Base-by-base conservation (phyloP, 441 rosid genomes). In the Geranium incanum region DNA sequence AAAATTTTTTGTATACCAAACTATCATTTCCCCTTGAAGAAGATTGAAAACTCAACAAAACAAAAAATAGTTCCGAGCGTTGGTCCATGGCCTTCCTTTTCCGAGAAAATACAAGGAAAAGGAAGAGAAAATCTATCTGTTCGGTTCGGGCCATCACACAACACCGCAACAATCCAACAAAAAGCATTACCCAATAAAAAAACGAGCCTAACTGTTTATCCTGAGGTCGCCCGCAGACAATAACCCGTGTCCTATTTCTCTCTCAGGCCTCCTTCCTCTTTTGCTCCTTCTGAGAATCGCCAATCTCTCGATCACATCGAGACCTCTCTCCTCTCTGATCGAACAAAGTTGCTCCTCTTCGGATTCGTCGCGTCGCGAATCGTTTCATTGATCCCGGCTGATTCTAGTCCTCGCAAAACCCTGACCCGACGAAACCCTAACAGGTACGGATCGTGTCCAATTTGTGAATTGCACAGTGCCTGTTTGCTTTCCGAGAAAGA, bases 251-350 rank as follows among this genome's bases (percentile, higher is more conserved):
- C 18, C n/a, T 36, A 55, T 67, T 18, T 41, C 48, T 11, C 48
- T 23, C 39, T 37, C n/a, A 18, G 2, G 28, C 39, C 69, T 23
- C 15, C 5, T n/a, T 28, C 13, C 65, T 3, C 45, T 1, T 67
- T 28, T 9, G 41, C 28, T 8, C 0, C 9, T 36, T 62, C 36
- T 18, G 12, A 62, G 66, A 62, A 18, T 66, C 67, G 36, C 73
- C 60, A 52, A 45, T 23, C 69, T 63, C 66, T 72, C 73, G 78
- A 81, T 81, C 81, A 57, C 70, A 62, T 36, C 75, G 72, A 60
- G 59, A 59, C 45, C 6, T 21, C 57, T 59, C 75, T 41, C 48
- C 48, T 41, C 16, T 3, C 16, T 2, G 13, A n/a, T 52, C 16
- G 60, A 52, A 45, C 6, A 41, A 52, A 52, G 6, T 52, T 52